Conservation (phyloP, 2,329 filamentous ascomycete genomes). For the Meredithiella fracta region DNA sequence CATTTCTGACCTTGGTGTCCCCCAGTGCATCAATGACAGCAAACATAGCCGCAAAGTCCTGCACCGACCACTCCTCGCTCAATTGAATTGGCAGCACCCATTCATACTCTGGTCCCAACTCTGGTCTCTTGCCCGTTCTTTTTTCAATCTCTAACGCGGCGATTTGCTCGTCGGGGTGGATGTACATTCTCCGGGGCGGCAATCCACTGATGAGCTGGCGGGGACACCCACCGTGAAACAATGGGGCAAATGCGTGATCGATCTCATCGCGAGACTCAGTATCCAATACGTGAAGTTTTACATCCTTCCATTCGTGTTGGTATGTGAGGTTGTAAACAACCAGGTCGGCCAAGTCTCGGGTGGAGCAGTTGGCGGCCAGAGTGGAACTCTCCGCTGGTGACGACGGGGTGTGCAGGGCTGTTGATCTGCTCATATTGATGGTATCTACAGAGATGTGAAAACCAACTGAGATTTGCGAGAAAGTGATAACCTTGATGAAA, state of each 20-base stretch:
- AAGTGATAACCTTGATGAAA: background rate
- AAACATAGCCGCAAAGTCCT: slow-evolving; percentile 51
- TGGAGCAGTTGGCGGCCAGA: slow-evolving; percentile 6
- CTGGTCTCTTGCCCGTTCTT: slow-evolving; percentile 27
- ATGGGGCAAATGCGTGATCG: slow-evolving; percentile 2
- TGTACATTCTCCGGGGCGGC: slow-evolving; percentile 55
- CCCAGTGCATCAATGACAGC: slow-evolving; percentile 34
- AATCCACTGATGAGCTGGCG: slow-evolving; percentile 56
- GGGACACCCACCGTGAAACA: slow-evolving; percentile 2
- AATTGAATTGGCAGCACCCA: slow-evolving; percentile 64
- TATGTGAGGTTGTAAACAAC: slow-evolving; percentile 56
- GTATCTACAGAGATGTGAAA: background rate
- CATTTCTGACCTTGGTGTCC: slow-evolving; percentile 17
- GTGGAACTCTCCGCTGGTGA: background rate
- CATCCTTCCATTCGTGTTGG: slow-evolving; percentile 57
- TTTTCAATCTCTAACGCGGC: slow-evolving; percentile 48
- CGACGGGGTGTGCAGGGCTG: background rate
- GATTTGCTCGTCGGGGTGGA: slow-evolving; percentile 71
- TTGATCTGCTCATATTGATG: background rate
- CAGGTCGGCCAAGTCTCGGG: slow-evolving; percentile 21
- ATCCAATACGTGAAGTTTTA: slow-evolving; percentile 35
- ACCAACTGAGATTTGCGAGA: background rate
- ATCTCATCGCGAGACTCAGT: slow-evolving; percentile 1
- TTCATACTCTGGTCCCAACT: slow-evolving; percentile 43
- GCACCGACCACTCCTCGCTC: slow-evolving; percentile 54